Base-by-base conservation (phyloP, 2,329 filamentous ascomycete genomes). In the Xylaria sp. region DNA sequence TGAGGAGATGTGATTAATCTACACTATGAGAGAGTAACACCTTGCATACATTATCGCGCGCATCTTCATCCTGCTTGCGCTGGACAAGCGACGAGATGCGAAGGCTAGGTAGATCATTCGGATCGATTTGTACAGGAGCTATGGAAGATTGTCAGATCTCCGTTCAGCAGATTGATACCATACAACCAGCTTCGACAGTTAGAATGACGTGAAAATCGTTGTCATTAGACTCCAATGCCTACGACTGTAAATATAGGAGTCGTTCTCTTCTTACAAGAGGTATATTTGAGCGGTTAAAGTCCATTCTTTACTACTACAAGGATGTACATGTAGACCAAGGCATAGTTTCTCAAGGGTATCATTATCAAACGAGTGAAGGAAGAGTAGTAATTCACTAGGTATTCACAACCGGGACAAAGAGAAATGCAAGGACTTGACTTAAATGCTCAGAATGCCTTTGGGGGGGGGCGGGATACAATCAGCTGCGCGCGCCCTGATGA, bases 291-390 rank as follows among this genome's bases (percentile, higher is more conserved):
- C 11, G 48, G 19, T 10, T 1, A 35, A 59, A 54, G 50, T 66
- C 62, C 53, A 64, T 62, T 65, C 64, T 60, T 59, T 59, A 55
- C 55, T 66, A 63, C 39, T 52, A 47, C 54, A 59, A 54, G 60
- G 11, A 42, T 56, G 54, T 58, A 49, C 53, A 60, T 59, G 50
- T 35, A 57, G 53, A 61, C 59, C 58, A 58, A 62, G 57, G 23
- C 23, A 30, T 4, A 44, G 50, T 50, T 62, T 57, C 58, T 63
- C 57, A 60, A 61, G 67, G 67, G 68, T 69, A 69, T 69, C 68
- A 69, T 67, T 60, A 46, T 48, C 52, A 59, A 53, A 47, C 30
- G 54, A 53, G 48, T 8, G 51, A 55, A 60, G 11, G 55, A 13
- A 62, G 62, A 63, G 59, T 55, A 58, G 61, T 51, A 58, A 58